Base-by-base conservation (phyloP, 495 filamentous ascomycete genomes). In the Aspergillus baeticus region DNA sequence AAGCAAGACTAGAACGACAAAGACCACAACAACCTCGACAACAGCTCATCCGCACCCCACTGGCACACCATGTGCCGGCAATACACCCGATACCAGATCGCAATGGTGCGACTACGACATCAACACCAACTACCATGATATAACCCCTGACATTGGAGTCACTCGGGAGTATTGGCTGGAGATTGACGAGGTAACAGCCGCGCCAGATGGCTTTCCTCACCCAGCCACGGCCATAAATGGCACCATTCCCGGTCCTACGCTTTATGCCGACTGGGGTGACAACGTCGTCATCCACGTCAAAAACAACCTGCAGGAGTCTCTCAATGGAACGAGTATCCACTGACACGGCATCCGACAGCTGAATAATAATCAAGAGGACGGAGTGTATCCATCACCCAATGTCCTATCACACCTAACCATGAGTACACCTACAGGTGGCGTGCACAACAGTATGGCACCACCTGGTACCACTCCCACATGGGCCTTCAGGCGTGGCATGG, bases 381-480 rank as follows among this genome's bases (percentile, higher is more conserved):
- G 89, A 79, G 92, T 71, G 80, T 13, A 66, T 87, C 35, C 67
- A 79, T 84, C 22, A 86, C 83, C 6, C 89, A 93, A 63, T 94
- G 90, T 54, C 69, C 82, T 1, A 80, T 85, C 43, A 74, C 80
- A 8, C 84, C 88, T 0, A 86, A 84, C 14, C 61, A 67, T 34
- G 79, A 72, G 20, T 82, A 89, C 48, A 88, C 79, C 8, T 91
- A 92, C 62, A 81, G 86, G 61, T 92, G 91, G 69, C 84, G 83
- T 10, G 87, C 89, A 59, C 72, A 83, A 37, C 84, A 90, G 66
- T 83, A 84, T 10, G 88, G 88, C 8, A 86, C 86, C 0, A 88
- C 88, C 65, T 92, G 89, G 89, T 92, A 91, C 61, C 88, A 92
- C 66, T 87, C 85, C 0, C 88, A 91, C 60, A 76, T 79, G 13